Evolutionary conservation across 495 filamentous ascomycete genomes (phyloP), one percentile per base, ranked within the genome.

Genomic region (Penicillium bialowiezense): DNA sequence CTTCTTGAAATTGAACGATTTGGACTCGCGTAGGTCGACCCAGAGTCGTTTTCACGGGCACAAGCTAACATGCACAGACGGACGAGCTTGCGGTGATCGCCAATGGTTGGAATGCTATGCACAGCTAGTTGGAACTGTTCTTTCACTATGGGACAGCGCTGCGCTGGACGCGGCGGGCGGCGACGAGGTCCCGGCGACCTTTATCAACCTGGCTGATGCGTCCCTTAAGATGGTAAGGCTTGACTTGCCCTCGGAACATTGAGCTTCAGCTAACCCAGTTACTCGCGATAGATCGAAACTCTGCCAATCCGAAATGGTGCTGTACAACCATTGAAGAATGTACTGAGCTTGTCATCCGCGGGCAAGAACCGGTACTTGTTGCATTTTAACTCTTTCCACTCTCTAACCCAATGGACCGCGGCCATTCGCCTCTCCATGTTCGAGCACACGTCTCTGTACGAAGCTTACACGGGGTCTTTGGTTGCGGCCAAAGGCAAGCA

Each of bases 51-150:
- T 9, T 29, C 33, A 18, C 17, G 23, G 32, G 20, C 31, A 28
- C 26, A n/a, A 14, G 41, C 48, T 62, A 54, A 54, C 37, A 49
- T 14, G 12, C 34, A 9, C 62, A 97, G 91, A 91, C 66, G 93
- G 93, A 23, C 87, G 88, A 41, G 87, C 89, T 5, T 90, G 88
- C 59, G 65, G 76, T 9, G 93, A 97, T 68, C 84, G 95, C 52
- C 87, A 83, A 48, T 99, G 93, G 93, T 84, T 84, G 18, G 93
- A 99, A 80, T 97, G 89, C 67, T 99, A 97, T 71, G 93, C 91
- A 5, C 93, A 97, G 62, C 80, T 99, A 14, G 89, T 96, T 13
- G 93, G 93, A 48, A 97, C 92, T 0, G 88, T 97, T 17, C 74
- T 99, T 39, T 97, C 92, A 5, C 74, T 97, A 17, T 99, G 93